These are phyloP conservation scores for Thalia dealbata DNA, from an alignment of 176 grass and related monocot genomes.

Conservation along the genomic window DNA sequence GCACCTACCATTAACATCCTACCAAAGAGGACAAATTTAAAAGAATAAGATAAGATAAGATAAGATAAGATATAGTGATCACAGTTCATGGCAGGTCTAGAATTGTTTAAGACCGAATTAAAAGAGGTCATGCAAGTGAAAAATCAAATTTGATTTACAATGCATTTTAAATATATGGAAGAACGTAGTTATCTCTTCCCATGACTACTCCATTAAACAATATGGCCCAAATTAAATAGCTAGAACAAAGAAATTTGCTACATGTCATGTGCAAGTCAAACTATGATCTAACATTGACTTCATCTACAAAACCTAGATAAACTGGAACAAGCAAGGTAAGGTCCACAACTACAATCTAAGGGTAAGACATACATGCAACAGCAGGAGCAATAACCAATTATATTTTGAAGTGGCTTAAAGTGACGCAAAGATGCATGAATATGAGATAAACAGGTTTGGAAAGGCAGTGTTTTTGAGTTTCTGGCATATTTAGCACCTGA, in stretches of 20 bases:
- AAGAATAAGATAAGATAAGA: not conserved
- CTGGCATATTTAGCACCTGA: not conserved
- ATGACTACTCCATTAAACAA: not conserved
- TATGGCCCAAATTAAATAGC: not conserved
- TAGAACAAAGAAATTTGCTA: not conserved
- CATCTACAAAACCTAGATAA: not conserved
- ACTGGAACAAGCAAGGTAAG: not conserved
- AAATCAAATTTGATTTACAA: too few species aligned
- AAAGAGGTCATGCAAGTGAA: not conserved
- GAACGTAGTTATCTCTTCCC: not conserved
- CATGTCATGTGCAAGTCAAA: not conserved
- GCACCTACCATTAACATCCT: slow-evolving; percentile 88
- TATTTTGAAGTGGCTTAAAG: too few species aligned
- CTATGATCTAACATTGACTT: not conserved
- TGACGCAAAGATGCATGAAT: not conserved
- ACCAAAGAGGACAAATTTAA: not conserved
- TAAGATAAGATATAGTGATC: not conserved
- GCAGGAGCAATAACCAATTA: not conserved
- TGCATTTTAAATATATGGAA: not conserved
- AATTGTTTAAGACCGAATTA: not conserved
- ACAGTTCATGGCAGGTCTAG: not conserved
- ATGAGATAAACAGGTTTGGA: not conserved
- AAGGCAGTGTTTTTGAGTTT: not conserved
- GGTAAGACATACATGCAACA: not conserved
- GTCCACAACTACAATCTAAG: too few species aligned